Base-by-base conservation (phyloP, 805 yeast genomes). In the Wickerhamomyces alni region DNA sequence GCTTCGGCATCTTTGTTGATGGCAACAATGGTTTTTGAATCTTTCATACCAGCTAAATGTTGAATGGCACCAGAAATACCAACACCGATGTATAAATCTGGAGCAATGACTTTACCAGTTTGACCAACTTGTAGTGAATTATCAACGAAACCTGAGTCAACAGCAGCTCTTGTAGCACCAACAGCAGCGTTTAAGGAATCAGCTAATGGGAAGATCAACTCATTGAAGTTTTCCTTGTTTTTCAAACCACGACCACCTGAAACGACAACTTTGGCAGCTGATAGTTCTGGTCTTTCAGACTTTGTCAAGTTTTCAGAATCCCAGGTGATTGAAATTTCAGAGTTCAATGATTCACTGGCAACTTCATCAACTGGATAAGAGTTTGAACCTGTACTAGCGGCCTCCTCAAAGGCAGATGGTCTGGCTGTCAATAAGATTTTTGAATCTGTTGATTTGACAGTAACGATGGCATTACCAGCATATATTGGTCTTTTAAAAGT, bases 131-230 rank as follows among this genome's bases (percentile, higher is more conserved):
- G 99, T 53, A 91, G 73, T 8, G 98, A 88, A 67, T 91, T 93
- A 58, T 93, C 98, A 58, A 95, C 88, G 61, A 77, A 88, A 0
- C 97, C 98, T 33, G 94, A 74, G 64, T 91, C 99, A 18, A 93
- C 99, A 26, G 98, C 99, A 16, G 97, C 98, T 62, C 99, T 80
- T 8, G 96, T 87, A 4, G 98, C 98, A 55, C 99, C 99, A 36
- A 91, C 82, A 39, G 95, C 98, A 2, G 98, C 99, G n/a, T 93
- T 91, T 43, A 91, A 67, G 44, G 83, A 73, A 42, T 77, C 80
- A 8, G 98, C 97, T 48, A 91, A 69, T 37, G 99, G 98, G 51
- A 73, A 77, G 39, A 93, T 69, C 42, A 87, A 50, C 39, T 71
- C 59, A 40, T 86, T 94, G 61, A 91, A 91, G 41, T 83, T 82